Evolutionary conservation across 768 basidiomycete genomes (phyloP).

Genomic region (Rhodotorula graminis): DNA sequence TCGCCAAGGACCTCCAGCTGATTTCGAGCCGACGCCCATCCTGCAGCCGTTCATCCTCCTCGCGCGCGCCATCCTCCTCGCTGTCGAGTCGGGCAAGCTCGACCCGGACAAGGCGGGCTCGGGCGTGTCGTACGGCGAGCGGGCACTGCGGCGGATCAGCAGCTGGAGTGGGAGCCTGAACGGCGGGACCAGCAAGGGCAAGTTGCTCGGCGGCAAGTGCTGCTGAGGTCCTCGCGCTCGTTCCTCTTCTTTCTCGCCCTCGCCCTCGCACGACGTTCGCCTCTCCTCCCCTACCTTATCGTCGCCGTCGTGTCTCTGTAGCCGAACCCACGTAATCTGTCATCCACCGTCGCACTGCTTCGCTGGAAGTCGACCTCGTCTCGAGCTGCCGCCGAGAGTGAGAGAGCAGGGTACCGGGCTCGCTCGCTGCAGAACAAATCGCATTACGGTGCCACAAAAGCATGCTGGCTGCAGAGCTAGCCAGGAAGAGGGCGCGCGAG

Average conservation of each 20-base stretch:
- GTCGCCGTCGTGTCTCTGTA: too few relatives aligned
- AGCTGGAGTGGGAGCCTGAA: slow-evolving; percentile 27
- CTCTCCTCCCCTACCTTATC: neutral
- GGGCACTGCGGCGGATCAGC: slow-evolving; percentile 81
- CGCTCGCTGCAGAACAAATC: too few relatives aligned
- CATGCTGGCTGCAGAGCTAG: too few relatives aligned
- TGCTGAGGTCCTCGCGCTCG: neutral
- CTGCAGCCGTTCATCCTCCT: slow-evolving; percentile 72
- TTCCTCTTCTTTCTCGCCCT: neutral
- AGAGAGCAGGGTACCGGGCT: too few relatives aligned
- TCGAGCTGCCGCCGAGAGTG: too few relatives aligned
- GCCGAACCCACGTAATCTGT: too few relatives aligned
- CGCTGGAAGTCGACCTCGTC: too few relatives aligned
- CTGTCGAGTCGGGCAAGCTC: slow-evolving; percentile 40
- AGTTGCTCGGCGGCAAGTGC: slow-evolving; percentile 23
- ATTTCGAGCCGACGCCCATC: neutral
- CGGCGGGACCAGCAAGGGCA: neutral
- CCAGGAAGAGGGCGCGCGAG: too few relatives aligned
- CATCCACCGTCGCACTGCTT: too few relatives aligned
- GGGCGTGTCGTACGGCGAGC: slow-evolving; percentile 93
- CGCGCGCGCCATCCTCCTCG: slow-evolving; percentile 39
- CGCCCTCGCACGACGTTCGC: neutral
- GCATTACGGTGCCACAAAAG: too few relatives aligned
- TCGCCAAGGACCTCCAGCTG: too few relatives aligned
- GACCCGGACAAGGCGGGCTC: slow-evolving; percentile 85